Conservation (phyloP, 208 protist species). For the Trypanosomatidae sp. region DNA sequence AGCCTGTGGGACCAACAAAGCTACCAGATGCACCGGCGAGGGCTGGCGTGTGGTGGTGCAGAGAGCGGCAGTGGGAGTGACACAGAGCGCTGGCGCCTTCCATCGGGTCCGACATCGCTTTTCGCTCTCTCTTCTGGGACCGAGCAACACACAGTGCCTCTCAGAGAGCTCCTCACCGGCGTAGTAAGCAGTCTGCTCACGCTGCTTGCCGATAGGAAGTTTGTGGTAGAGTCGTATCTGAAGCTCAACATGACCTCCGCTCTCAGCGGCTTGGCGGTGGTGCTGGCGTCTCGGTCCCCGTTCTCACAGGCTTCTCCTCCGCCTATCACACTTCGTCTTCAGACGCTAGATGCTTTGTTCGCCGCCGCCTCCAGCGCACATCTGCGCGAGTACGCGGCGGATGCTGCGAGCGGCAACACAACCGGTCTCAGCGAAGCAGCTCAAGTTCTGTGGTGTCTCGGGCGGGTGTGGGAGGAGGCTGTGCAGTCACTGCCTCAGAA, state of each 20-base stretch:
- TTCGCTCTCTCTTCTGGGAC: not conserved
- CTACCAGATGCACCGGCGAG: not conserved
- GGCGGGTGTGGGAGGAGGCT: conserved; percentile 15
- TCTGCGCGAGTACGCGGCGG: conserved; percentile 11
- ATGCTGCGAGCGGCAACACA: conserved; percentile 8
- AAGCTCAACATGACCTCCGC: conserved; percentile 25
- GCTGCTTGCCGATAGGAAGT: conserved; percentile 7
- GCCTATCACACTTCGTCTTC: not conserved
- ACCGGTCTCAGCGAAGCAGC: conserved; percentile 13
- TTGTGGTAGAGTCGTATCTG: conserved; percentile 3
- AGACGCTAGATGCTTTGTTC: not conserved
- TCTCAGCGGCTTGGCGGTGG: conserved; percentile 11
- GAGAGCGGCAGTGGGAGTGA: too few relatives aligned
- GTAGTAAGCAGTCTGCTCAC: conserved; percentile 8
- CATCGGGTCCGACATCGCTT: too few relatives aligned
- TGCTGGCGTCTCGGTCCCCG: conserved; percentile 7
- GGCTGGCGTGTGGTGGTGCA: too few relatives aligned
- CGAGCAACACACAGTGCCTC: too few relatives aligned
- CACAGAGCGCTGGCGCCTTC: too few relatives aligned
- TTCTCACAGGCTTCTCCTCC: not conserved
- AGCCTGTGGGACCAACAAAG: conserved; percentile 25
- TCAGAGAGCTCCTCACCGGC: too few relatives aligned
- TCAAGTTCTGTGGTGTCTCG: conserved; percentile 23
- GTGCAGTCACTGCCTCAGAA: conserved; percentile 8
- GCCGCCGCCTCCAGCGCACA: conserved; percentile 7